These are phyloP conservation scores for Lumnitzera littorea DNA, from an alignment of 345 rosid species.

Conservation along the genomic window DNA sequence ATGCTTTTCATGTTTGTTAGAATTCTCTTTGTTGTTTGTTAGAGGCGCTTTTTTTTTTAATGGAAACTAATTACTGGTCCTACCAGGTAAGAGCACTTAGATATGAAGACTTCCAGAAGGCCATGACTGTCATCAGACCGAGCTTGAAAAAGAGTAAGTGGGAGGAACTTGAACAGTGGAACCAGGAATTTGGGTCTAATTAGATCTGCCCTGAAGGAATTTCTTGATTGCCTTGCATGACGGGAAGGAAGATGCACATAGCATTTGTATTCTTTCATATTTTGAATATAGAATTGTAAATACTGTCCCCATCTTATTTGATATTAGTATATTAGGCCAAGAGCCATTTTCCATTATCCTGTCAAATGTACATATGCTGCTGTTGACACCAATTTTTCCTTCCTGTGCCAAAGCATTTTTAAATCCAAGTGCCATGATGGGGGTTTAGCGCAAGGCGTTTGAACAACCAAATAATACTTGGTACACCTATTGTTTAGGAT, in stretches of 20 bases:
- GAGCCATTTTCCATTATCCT: too few relatives aligned
- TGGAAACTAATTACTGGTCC: neutral
- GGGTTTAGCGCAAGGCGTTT: too few relatives aligned
- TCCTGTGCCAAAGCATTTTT: too few relatives aligned
- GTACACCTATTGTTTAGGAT: too few relatives aligned
- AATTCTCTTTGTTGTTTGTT: neutral
- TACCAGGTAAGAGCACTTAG: conserved; percentile 71
- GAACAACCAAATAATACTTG: too few relatives aligned
- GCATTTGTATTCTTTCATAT: neutral
- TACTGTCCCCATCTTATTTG: too few relatives aligned
- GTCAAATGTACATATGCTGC: too few relatives aligned
- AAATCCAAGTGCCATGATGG: too few relatives aligned
- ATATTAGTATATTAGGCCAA: too few relatives aligned
- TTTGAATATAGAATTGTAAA: too few relatives aligned
- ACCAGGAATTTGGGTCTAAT: conserved; percentile 75
- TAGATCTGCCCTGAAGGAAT: conserved; percentile 7
- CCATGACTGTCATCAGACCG: conserved; percentile 82
- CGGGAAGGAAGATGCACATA: neutral
- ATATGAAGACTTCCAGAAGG: conserved; percentile 70
- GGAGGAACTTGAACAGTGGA: conserved; percentile 93
- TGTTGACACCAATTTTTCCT: too few relatives aligned
- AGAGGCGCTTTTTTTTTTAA: neutral
- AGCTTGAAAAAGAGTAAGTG: conserved; percentile 85
- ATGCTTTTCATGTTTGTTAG: too few relatives aligned
- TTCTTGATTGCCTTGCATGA: neutral